Evolutionary conservation across 331 rosid species (phyloP).

Genomic region (Malus hybrid): DNA sequence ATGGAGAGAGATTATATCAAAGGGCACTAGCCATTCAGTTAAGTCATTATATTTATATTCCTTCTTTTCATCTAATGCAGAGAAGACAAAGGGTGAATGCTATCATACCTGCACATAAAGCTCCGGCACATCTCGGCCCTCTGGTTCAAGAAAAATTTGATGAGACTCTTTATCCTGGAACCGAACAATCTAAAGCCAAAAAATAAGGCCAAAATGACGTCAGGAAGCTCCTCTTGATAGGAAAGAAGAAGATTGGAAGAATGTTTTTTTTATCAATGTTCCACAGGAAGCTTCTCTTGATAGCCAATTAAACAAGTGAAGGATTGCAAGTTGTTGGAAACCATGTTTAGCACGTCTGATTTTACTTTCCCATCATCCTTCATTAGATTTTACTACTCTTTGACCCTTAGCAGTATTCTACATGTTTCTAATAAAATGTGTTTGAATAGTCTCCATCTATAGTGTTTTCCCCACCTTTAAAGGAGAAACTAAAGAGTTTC

Average conservation of each 20-base stretch:
- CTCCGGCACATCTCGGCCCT: conserved; percentile 91
- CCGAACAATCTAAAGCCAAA: conserved; percentile 63
- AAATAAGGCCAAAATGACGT: background rate
- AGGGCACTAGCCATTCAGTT: background rate
- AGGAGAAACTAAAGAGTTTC: background rate
- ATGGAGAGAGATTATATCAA: background rate
- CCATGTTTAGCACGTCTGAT: background rate
- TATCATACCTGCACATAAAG: conserved; percentile 83
- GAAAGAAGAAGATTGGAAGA: background rate
- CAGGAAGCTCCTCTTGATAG: background rate
- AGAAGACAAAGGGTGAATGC: background rate
- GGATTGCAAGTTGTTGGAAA: background rate
- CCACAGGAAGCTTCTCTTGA: background rate
- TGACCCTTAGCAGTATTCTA: background rate
- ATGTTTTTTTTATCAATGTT: background rate
- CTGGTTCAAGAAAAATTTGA: conserved; percentile 97
- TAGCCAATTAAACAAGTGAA: background rate
- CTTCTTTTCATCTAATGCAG: background rate
- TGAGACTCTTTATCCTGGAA: conserved; percentile 93
- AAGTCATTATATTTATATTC: background rate
- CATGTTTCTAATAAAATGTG: background rate
- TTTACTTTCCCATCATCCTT: background rate
- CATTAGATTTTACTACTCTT: background rate
- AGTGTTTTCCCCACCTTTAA: background rate
- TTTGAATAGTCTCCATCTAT: background rate